These are phyloP conservation scores for Hymenoscyphus infarciens DNA, from an alignment of 2,329 filamentous ascomycete species.

Conservation along the genomic window DNA sequence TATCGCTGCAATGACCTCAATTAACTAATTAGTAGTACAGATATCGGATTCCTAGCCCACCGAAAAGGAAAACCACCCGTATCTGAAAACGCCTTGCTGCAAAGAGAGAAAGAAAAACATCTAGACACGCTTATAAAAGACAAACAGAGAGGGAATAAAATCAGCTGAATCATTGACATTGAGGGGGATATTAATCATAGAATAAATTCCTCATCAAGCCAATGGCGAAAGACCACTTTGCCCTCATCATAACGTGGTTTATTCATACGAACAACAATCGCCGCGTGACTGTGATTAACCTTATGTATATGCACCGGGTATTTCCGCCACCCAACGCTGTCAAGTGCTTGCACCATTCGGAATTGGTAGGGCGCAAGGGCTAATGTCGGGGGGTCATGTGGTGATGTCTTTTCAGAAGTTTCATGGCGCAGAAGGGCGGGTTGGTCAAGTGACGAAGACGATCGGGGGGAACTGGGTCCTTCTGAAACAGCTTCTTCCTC, in stretches of 20 bases:
- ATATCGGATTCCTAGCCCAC: too few relatives aligned
- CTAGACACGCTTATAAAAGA: too few relatives aligned
- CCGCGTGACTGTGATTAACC: slow-evolving; percentile 77
- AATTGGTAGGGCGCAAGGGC: slow-evolving; percentile 80
- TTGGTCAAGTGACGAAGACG: slow-evolving; percentile 1
- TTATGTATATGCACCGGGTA: slow-evolving; percentile 74
- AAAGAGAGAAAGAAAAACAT: too few relatives aligned
- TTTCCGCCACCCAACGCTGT: slow-evolving; percentile 62
- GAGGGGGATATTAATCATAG: slow-evolving; percentile 17
- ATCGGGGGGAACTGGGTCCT: slow-evolving; percentile 23
- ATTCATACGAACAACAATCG: slow-evolving; percentile 77
- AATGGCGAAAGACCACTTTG: slow-evolving; percentile 73
- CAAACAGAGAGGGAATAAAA: not conserved
- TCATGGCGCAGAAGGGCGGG: not conserved
- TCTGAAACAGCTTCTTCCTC: slow-evolving; percentile 44
- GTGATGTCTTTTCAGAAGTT: slow-evolving; percentile 25
- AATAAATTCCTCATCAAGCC: slow-evolving; percentile 69
- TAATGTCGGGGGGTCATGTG: slow-evolving; percentile 56
- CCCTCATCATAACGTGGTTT: slow-evolving; percentile 71
- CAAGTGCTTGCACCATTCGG: slow-evolving; percentile 74
- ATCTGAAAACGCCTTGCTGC: too few relatives aligned
- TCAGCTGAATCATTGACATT: not conserved
- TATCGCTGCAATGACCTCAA: too few relatives aligned
- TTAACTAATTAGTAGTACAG: too few relatives aligned
- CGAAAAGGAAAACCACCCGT: too few relatives aligned